Evolutionary conservation across 2,329 filamentous ascomycete species (phyloP), one percentile per base, ranked within the genome.

Genomic region (Xylaria sp.): DNA sequence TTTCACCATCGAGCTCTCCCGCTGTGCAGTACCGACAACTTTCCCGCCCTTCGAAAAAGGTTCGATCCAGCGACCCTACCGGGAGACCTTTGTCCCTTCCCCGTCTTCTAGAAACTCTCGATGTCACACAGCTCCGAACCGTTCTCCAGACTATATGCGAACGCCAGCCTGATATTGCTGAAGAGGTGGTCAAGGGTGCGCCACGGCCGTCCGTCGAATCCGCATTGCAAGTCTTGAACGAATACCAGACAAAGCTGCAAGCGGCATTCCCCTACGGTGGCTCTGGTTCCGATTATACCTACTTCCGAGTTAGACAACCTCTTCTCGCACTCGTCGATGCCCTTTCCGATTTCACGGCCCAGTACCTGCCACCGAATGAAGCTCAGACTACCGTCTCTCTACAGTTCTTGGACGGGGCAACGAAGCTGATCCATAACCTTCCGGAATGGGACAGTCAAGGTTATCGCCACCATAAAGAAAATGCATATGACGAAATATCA

Each of bases 401-500:
- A 57, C 90, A 91, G 75, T 99, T 94, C 77, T 87, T 99, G 27
- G 93, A 99, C 73, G 92, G 91, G 54, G 95, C 92, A 68, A 99
- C 96, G 37, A 90, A 95, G 72, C 89, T 98, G 65, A 92, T 98
- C 65, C 94, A 99, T 80, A 87, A 90, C 47, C 85, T 99, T 51
- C 96, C 96, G 2, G 89, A 97, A 76, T 99, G 94, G 94, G 92
- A 96, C 74, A 93, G 90, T 53, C 92, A 92, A 69, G 90, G 93
- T 71, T 92, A 98, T 82, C 94, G 94, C 73, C 88, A 97, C 75
- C 93, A 97, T 83, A 98, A 98, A 81, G 92, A 97, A 73, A 93
- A 93, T 71, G 94, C 95, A 6, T 99, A 99, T 78, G 95, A 99
- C 76, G 96, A 98, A 78, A 94, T 99, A 71, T 91, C 93, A 29